Percentiles rank a stretch among this genome's conserved stretches.
phyloP scores from a whole-genome alignment of 805 yeast species.

The Candida silvicultrix region DNA sequence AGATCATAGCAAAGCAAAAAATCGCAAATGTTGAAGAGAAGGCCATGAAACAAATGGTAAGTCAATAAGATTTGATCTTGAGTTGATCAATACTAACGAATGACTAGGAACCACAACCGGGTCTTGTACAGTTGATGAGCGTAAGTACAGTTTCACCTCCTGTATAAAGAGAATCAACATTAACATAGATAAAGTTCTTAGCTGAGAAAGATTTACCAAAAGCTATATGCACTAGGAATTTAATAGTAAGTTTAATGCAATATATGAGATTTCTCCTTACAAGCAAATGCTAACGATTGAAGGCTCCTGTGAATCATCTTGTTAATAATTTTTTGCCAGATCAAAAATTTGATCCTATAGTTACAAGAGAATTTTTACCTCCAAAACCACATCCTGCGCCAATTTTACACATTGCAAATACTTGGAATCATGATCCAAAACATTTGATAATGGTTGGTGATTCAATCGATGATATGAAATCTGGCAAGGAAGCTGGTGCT shows the following conservation, averaged over 20 bases:
- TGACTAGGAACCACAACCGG: conserved; percentile 13
- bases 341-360: conserved; percentile 40
- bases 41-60: conserved; percentile 54
- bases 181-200: conserved; percentile 12
- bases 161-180: no score
- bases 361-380: conserved; percentile 61
- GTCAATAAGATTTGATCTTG: conserved; percentile 11
- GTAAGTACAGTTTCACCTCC: no score
- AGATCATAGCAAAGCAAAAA: conserved; percentile 36
- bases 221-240: conserved; percentile 61
- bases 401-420: conserved; percentile 44
- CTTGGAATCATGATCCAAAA: conserved; percentile 40
- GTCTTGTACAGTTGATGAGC: conserved; percentile 10
- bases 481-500: conserved; percentile 61
- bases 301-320: conserved; percentile 46
- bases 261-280: background rate
- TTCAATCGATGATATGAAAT: conserved; percentile 60
- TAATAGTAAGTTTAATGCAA: conserved; percentile 17
- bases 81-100: background rate
- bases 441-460: conserved; percentile 68
- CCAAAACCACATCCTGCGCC: conserved; percentile 69
- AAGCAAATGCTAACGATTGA: conserved; percentile 6
- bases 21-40: conserved; percentile 49
- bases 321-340: conserved; percentile 36
- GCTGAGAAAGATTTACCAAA: conserved; percentile 29